Base-by-base conservation (phyloP, 1,284 basidiomycete species). In the Cutaneotrichosporon dermatis region DNA sequence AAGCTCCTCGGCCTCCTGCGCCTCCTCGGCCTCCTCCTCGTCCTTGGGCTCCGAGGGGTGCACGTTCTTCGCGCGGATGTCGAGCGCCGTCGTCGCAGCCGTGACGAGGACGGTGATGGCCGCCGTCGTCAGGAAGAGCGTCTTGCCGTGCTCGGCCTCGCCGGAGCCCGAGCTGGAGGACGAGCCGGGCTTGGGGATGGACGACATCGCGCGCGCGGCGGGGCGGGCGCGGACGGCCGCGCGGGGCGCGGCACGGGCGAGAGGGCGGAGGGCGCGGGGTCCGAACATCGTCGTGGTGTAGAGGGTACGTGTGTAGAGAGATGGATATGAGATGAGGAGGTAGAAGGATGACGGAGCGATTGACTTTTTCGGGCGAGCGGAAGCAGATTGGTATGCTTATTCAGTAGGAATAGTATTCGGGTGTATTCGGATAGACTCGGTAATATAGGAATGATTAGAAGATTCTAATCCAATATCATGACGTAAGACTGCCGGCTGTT, bases 21-120 rank as follows among this genome's bases (percentile, higher is more conserved):
- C 57, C 40, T 48, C 57, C 10, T n/a, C 36, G 8, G 40, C 53
- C 48, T 55, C 57, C 56, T 51, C 51, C 33, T 39, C 59, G 40
- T 42, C 59, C 39, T 37, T 52, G 12, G 50, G 43, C 43, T 51
- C 61, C 48, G 45, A 52, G 10, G 40, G 51, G 35, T 46, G 48
- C n/a, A 49, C 46, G 53, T 57, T 43, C 13, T 45, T 42, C 16
- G 9, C 8, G 41, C 62, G 59, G n/a, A 44, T 9, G 12, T 58
- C 34, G 36, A 1, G 3, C 3, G 45, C 52, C n/a, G 16, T 33
- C 8, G 3, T 15, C 11, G 49, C 16, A 4, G 54, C 56, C 33
- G 50, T 41, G n/a, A 41, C 41, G 42, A 63, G 53, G n/a, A 50
- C 49, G 9, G 33, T 56, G 6, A 45, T 36, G 6, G 56, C 58